Percentiles rank a stretch among this genome's conserved stretches.
Evolutionary conservation across 768 basidiomycete genomes (phyloP).

Genomic region (Rhizopogon vesiculosus): DNA sequence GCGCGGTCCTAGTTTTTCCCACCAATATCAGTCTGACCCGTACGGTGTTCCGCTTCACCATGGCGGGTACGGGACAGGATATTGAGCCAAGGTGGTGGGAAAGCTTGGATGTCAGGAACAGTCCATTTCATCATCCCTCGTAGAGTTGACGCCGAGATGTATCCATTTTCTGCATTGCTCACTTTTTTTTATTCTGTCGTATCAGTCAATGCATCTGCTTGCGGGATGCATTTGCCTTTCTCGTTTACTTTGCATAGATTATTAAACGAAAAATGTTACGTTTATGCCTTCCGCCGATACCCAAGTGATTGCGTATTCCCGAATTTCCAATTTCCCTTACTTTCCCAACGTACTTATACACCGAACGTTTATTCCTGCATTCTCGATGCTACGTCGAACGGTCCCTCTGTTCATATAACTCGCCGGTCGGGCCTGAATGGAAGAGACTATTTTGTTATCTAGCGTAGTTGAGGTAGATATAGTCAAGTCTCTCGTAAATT

Average conservation of each 20-base stretch:
- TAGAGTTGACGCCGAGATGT: neutral
- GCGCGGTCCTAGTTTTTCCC: conserved; percentile 35
- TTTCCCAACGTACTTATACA: neutral
- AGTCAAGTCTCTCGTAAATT: neutral
- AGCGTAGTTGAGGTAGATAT: neutral
- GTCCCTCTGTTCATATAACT: neutral
- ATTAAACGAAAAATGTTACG: conserved; percentile 1
- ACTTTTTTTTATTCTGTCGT: neutral
- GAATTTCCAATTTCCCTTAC: no score
- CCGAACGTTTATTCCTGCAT: neutral
- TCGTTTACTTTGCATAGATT: neutral
- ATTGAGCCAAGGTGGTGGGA: conserved; percentile 1
- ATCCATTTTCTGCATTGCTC: neutral
- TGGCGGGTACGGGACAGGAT: conserved; percentile 20
- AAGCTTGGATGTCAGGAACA: neutral
- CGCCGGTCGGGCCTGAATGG: neutral
- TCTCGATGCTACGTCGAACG: neutral
- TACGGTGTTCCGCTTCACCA: conserved; percentile 61
- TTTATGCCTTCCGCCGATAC: neutral
- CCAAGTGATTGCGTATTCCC: neutral
- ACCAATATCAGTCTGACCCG: conserved; percentile 44
- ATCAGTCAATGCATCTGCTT: conserved; percentile 15
- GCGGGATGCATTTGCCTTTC: conserved; percentile 25
- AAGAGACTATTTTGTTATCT: neutral
- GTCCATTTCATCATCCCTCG: neutral